Percentiles rank a stretch among this genome's conserved stretches.
phyloP scores from a whole-genome alignment of 768 basidiomycete species.

The Leucosporidium scottii region DNA sequence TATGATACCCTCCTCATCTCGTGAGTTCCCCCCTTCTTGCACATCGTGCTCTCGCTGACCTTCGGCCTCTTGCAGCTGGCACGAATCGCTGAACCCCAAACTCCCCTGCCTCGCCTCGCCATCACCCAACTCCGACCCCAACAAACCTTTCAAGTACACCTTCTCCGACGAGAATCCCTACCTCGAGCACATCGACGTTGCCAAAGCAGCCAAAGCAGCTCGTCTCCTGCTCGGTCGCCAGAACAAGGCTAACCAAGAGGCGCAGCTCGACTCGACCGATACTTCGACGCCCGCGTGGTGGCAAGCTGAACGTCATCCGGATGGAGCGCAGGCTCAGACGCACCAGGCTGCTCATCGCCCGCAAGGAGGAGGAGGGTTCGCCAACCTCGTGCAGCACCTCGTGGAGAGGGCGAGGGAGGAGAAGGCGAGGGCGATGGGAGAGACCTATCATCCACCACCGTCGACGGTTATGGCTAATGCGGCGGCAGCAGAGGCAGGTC shows the following conservation, averaged over 20 bases:
- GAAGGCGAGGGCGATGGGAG: slow-evolving; percentile 12
- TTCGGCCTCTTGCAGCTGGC: slow-evolving; percentile 9
- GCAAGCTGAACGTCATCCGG: slow-evolving; percentile 2
- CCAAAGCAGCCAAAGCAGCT: slow-evolving; percentile 46
- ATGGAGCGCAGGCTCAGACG: not conserved
- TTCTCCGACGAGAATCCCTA: slow-evolving; percentile 47
- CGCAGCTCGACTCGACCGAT: not conserved
- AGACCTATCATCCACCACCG: not conserved
- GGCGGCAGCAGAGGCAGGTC: not conserved
- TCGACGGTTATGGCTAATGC: not conserved
- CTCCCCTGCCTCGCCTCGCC: slow-evolving; percentile 21
- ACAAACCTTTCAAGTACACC: slow-evolving; percentile 41
- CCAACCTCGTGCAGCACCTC: slow-evolving; percentile 25
- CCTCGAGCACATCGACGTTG: slow-evolving; percentile 46
- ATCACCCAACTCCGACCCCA: slow-evolving; percentile 11
- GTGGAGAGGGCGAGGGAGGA: slow-evolving; percentile 31
- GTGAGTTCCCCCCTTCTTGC: slow-evolving; percentile 43
- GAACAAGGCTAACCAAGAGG: slow-evolving; percentile 31
- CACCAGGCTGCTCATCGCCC: no score
- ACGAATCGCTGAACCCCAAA: slow-evolving; percentile 24
- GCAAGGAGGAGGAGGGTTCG: slow-evolving; percentile 17
- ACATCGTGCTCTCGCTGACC: not conserved
- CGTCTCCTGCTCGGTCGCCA: slow-evolving; percentile 41
- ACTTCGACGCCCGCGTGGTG: not conserved
- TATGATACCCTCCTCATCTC: slow-evolving; percentile 63